Evolutionary conservation across 2,329 filamentous ascomycete genomes (phyloP).

Genomic region (Sporothrix euskadiensis): DNA sequence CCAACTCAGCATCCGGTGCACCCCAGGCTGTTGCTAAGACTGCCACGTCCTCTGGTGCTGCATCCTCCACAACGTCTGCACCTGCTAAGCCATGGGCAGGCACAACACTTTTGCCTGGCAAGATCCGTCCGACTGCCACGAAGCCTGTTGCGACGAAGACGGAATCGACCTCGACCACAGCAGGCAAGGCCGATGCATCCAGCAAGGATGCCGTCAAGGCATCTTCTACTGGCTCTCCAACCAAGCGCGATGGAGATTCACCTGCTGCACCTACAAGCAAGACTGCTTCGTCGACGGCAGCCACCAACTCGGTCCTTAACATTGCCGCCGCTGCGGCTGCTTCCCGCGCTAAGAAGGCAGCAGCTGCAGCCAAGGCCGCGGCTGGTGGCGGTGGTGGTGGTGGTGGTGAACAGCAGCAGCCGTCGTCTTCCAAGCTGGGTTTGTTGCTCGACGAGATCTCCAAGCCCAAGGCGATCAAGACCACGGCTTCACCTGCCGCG

Average conservation of each 20-base stretch:
- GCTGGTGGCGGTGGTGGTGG: neutral
- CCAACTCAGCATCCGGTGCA: constrained; percentile 37
- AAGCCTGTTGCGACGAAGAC: constrained; percentile 41
- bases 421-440: constrained; percentile 51
- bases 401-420: neutral
- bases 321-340: constrained; percentile 13
- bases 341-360: constrained; percentile 35
- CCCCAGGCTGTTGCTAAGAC: constrained; percentile 31
- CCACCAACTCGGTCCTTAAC: neutral
- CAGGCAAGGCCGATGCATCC: constrained; percentile 1
- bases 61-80: constrained; percentile 37
- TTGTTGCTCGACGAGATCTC: constrained; percentile 54
- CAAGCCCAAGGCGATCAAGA: constrained; percentile 49
- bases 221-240: constrained; percentile 8
- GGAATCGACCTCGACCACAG: constrained; percentile 9
- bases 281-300: neutral
- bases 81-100: constrained; percentile 38
- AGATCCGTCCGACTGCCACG: constrained; percentile 45
- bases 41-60: constrained; percentile 37
- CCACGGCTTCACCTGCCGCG: constrained; percentile 44
- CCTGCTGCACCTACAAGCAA: neutral
- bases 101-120: constrained; percentile 48
- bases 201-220: constrained; percentile 16
- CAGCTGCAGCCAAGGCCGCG: constrained; percentile 37
- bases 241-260: constrained; percentile 10